Evolutionary conservation across 495 filamentous ascomycete species (phyloP).

Genomic region (Apiosordaria backusii): DNA sequence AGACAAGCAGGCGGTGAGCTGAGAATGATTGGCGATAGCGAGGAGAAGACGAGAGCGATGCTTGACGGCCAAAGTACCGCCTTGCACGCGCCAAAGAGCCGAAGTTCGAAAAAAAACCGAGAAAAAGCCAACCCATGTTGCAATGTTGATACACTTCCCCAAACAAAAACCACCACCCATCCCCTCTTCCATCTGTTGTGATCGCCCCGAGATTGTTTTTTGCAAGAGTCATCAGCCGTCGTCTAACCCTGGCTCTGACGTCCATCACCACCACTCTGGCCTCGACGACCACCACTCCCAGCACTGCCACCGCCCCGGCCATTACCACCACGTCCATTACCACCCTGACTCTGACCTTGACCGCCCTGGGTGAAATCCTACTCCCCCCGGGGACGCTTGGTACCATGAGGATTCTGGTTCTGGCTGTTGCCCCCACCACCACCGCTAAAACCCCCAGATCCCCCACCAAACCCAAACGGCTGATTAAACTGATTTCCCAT

Average conservation of each 20-base stretch:
- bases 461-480: not conserved
- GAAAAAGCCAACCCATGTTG: not conserved
- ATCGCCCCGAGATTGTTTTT: too few relatives aligned
- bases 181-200: not conserved
- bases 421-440: slow-evolving; percentile 35
- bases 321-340: not conserved
- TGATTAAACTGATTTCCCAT: slow-evolving; percentile 30
- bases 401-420: slow-evolving; percentile 79
- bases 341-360: not conserved
- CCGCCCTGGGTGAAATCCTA: slow-evolving; percentile 20
- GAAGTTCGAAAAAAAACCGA: not conserved
- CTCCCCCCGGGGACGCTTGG: slow-evolving; percentile 65
- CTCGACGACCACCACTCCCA: not conserved
- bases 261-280: not conserved
- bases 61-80: not conserved
- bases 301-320: not conserved
- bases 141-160: not conserved
- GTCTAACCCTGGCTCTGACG: not conserved
- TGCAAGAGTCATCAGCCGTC: not conserved
- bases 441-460: slow-evolving; percentile 41
- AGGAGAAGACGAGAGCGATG: not conserved
- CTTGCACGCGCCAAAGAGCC: too few relatives aligned
- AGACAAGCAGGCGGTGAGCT: not conserved
- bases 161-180: not conserved
- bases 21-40: not conserved